These are phyloP conservation scores for Fusarium pilosicola DNA, from an alignment of 2,329 filamentous ascomycete genomes.

Conservation along the genomic window DNA sequence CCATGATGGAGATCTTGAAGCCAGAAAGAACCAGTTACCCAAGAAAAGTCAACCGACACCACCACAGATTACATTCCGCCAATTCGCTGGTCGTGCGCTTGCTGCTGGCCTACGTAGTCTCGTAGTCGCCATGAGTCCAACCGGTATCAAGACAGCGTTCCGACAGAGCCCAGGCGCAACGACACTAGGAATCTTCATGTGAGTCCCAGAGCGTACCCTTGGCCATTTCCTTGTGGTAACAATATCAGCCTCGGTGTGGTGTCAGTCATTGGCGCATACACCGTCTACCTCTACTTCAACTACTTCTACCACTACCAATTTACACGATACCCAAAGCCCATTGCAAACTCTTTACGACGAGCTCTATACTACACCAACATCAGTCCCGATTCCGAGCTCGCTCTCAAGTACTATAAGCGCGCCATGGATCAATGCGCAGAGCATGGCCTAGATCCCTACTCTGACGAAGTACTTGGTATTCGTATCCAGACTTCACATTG, in stretches of 20 bases:
- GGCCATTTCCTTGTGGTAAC: background rate
- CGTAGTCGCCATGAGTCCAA: slow-evolving; percentile 48
- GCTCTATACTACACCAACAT: slow-evolving; percentile 89
- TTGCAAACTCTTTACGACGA: slow-evolving; percentile 81
- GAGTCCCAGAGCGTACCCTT: slow-evolving; percentile 3
- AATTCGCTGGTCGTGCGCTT: slow-evolving; percentile 45
- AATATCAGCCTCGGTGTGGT: slow-evolving; percentile 45
- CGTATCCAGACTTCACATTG: slow-evolving; percentile 83
- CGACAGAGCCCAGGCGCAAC: slow-evolving; percentile 48
- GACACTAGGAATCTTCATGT: slow-evolving; percentile 48
- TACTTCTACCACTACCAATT: slow-evolving; percentile 67
- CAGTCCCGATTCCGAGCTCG: slow-evolving; percentile 76
- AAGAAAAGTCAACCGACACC: slow-evolving; percentile 37
- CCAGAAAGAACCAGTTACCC: slow-evolving; percentile 39
- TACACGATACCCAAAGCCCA: slow-evolving; percentile 71
- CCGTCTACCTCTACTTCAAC: slow-evolving; percentile 58
- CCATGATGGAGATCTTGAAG: slow-evolving; percentile 20
- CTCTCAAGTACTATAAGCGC: slow-evolving; percentile 84
- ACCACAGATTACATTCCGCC: slow-evolving; percentile 47
- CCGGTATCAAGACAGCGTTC: slow-evolving; percentile 49
- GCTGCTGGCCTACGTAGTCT: slow-evolving; percentile 50
- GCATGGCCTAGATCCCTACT: slow-evolving; percentile 84
- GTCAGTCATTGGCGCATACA: slow-evolving; percentile 45
- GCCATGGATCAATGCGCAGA: slow-evolving; percentile 79
- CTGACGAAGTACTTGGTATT: slow-evolving; percentile 89